Conservation (phyloP, 1,284 basidiomycete genomes). For the Sutorius eximius region DNA sequence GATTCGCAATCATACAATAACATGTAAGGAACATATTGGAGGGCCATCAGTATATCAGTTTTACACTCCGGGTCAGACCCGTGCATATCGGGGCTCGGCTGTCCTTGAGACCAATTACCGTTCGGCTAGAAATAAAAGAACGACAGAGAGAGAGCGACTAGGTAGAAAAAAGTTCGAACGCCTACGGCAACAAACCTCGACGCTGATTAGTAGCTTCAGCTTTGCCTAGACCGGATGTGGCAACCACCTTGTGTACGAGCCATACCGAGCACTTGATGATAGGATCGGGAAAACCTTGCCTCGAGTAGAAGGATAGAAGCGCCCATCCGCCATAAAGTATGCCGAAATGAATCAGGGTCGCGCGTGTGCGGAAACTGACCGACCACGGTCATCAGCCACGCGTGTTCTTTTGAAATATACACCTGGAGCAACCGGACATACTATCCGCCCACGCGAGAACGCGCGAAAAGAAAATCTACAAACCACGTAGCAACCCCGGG, state of each 20-base stretch:
- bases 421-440: neutral
- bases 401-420: conserved; percentile 8
- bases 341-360: conserved; percentile 37
- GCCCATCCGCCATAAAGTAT: conserved; percentile 18
- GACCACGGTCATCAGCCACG: neutral
- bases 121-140: conserved; percentile 4
- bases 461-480: neutral
- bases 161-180: neutral
- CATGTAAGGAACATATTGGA: neutral
- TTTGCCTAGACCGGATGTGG: neutral
- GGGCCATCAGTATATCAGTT: neutral
- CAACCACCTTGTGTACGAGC: conserved; percentile 4
- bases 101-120: conserved; percentile 1
- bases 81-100: conserved; percentile 3
- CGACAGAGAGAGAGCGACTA: neutral
- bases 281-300: conserved; percentile 17
- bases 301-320: conserved; percentile 15
- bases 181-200: no score
- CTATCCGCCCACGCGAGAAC: conserved; percentile 5
- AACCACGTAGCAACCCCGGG: neutral
- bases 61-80: conserved; percentile 5
- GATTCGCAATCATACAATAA: neutral
- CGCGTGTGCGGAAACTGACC: conserved; percentile 4
- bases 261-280: neutral
- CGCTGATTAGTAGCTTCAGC: neutral